Conservation (phyloP, 2,329 filamentous ascomycete genomes). For the Verticillium tricorpus region DNA sequence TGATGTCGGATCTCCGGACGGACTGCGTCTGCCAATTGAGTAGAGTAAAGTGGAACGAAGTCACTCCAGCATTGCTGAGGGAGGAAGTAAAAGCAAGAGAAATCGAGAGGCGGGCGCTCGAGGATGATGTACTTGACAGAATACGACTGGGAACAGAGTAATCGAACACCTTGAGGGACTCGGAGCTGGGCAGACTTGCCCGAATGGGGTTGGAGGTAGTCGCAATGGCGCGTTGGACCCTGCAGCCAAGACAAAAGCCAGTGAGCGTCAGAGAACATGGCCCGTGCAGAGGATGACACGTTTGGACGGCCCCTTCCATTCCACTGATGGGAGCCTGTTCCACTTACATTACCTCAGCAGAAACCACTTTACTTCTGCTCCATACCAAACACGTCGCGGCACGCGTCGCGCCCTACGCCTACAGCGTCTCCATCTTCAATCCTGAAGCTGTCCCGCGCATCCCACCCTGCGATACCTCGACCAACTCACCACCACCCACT, state of each 20-base stretch:
- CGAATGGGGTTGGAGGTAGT: neutral
- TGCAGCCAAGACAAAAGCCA: neutral
- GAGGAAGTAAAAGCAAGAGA: neutral
- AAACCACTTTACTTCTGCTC: neutral
- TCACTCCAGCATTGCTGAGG: neutral
- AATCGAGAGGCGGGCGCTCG: neutral
- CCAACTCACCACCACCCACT: neutral
- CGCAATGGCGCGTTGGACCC: neutral
- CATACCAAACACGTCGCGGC: neutral
- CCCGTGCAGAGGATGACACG: neutral
- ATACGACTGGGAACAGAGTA: neutral
- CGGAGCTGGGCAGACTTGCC: neutral
- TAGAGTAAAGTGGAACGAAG: neutral
- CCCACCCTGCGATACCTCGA: neutral
- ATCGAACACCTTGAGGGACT: neutral
- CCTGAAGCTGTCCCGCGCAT: neutral
- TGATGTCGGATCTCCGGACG: constrained; percentile 15
- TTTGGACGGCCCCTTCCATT: neutral
- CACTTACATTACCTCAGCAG: neutral
- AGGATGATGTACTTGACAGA: neutral
- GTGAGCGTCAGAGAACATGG: neutral
- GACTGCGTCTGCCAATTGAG: neutral
- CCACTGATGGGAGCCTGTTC: neutral
- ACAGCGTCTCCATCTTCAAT: neutral
- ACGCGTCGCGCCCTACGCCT: neutral